Base-by-base conservation (phyloP, 345 rosid genomes). In the Clausena lansium region DNA sequence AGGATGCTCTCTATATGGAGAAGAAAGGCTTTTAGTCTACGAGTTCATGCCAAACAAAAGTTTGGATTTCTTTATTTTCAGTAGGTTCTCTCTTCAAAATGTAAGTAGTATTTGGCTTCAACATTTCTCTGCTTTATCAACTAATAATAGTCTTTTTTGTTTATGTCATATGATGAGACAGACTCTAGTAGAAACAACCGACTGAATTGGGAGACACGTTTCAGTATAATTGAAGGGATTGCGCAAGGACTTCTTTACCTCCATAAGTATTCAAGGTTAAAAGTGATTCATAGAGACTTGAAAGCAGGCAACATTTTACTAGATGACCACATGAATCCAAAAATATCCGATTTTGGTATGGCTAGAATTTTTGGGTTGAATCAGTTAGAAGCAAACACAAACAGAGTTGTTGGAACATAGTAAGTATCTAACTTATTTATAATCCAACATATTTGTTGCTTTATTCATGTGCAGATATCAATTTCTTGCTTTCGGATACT, bases 271-370 rank as follows among this genome's bases (percentile, higher is more conserved):
- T 75, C 70, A 20, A 64, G 78, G 54, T 50, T 75, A 15, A 61
- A 41, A 38, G 57, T 74, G 55, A 74, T 74, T 61, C 68, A 74
- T 7, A 62, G 77, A 30, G 77, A 74, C 25, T 27, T 74, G 67
- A 74, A 74, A 62, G 77, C 77, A 2, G 11, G 77, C 41, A 74
- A 75, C 70, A 65, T 75, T 47, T 75, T 75, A 30, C 60, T 75
- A 20, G 78, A 75, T 20, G 45, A 45, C n/a, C 41, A 75, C 24
- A 47, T 75, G 78, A 75, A 64, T 28, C 78, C 78, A 22, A 75
- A 64, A 27, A 74, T 74, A 17, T 73, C 67, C 41, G 67, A 73
- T 27, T 73, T 73, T 14, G 76, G 76, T 0, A 74, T 74, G 77
- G 77, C 67, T 4, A 62, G 35, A 62, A 62, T 28, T 62, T 62